Evolutionary conservation across 306 rosid genomes (phyloP).

Genomic region (Acacia crassicarpa): DNA sequence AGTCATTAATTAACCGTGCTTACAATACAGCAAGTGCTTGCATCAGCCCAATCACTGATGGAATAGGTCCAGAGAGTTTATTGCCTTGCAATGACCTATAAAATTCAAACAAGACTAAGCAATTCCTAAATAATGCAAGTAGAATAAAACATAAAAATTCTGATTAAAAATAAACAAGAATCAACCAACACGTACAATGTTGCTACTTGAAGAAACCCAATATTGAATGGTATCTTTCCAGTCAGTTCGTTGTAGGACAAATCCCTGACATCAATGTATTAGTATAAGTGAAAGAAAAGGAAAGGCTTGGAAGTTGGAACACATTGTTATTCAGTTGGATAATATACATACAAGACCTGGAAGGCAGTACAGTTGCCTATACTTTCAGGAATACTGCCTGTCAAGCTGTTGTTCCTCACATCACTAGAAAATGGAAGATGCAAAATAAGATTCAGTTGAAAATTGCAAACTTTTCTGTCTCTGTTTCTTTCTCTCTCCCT

Average conservation of each 20-base stretch:
- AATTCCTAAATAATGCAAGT: constrained; percentile 8
- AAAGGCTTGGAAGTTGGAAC: background rate
- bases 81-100: constrained; percentile 92
- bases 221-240: constrained; percentile 84
- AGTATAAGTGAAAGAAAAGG: background rate
- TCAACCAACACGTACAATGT: constrained; percentile 56
- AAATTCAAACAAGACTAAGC: constrained; percentile 19
- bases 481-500: background rate
- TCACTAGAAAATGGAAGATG: constrained; percentile 58
- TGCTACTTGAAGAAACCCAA: constrained; percentile 84
- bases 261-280: constrained; percentile 53
- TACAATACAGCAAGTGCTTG: constrained; percentile 99
- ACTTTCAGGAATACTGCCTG: constrained; percentile 82
- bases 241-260: constrained; percentile 71
- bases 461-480: background rate
- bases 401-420: constrained; percentile 91
- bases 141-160: background rate
- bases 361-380: constrained; percentile 93
- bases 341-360: constrained; percentile 92
- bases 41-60: constrained; percentile 93
- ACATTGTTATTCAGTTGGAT: constrained; percentile 25
- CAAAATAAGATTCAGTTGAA: background rate
- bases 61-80: constrained; percentile 79
- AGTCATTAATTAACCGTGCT: constrained; percentile 33
- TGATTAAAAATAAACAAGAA: background rate